These are phyloP conservation scores for Stentor coeruleus DNA, from an alignment of 73 alveolate genomes.

Conservation along the genomic window DNA sequence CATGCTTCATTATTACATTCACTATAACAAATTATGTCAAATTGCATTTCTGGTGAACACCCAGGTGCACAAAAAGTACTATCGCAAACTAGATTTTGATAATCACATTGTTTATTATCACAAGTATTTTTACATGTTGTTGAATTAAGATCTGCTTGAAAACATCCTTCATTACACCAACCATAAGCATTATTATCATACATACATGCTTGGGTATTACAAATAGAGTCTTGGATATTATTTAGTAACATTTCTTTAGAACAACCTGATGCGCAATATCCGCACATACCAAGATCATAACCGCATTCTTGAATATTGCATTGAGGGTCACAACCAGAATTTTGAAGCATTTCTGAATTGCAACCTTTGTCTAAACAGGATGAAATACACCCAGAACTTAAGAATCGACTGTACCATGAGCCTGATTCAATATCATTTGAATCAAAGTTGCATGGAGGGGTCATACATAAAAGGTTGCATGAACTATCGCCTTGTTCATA, in stretches of 20 bases:
- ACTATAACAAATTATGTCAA: not conserved
- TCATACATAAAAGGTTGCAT: no score
- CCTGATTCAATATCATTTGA: no score
- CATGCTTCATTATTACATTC: constrained; percentile 4
- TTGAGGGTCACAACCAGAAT: not conserved
- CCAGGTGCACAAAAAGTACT: not conserved
- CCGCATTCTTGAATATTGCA: constrained; percentile 5
- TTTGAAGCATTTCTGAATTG: no score
- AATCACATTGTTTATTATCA: not conserved
- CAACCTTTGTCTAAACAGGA: no score
- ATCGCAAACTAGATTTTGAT: not conserved
- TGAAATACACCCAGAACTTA: no score
- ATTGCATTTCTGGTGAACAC: not conserved
- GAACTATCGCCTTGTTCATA: no score
- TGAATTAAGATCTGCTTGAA: constrained; percentile 3
- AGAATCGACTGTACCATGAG: no score
- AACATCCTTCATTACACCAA: not conserved
- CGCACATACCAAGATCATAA: constrained; percentile 3
- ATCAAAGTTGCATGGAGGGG: no score
- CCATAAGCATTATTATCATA: constrained; percentile 16
- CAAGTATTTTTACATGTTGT: not conserved
- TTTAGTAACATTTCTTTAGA: not conserved
- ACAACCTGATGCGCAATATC: constrained; percentile 23
- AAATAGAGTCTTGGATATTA: not conserved
- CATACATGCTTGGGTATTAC: not conserved